Conservation (phyloP, 2,329 filamentous ascomycete genomes). For the Nothopassalora personata region DNA sequence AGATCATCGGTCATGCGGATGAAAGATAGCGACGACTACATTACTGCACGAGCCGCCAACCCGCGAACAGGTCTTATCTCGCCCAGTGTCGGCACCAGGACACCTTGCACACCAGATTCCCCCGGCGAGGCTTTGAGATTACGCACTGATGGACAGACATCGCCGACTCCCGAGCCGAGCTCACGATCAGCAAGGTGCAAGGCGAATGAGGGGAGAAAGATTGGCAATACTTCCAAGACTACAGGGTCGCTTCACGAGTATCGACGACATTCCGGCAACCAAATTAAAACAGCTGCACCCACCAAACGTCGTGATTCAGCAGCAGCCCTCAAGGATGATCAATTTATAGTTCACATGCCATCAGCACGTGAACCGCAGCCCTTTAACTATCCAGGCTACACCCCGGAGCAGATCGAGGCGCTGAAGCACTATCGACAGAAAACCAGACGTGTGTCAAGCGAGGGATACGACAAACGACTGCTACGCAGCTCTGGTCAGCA, state of each 20-base stretch:
- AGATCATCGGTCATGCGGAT: constrained; percentile 25
- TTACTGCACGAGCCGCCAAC: constrained; percentile 33
- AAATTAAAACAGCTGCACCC: not conserved
- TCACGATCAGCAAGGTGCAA: constrained; percentile 16
- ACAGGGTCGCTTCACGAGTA: not conserved
- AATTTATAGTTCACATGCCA: constrained; percentile 33
- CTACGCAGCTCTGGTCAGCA: not conserved
- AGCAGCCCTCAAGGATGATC: constrained; percentile 16
- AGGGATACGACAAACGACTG: constrained; percentile 24
- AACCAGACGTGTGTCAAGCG: constrained; percentile 23
- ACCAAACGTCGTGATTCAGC: not conserved
- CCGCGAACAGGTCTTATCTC: constrained; percentile 32
- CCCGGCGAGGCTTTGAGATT: constrained; percentile 29
- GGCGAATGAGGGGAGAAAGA: constrained; percentile 27
- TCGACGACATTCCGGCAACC: not conserved
- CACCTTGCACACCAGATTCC: constrained; percentile 26
- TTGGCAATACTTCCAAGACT: constrained; percentile 13
- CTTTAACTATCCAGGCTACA: constrained; percentile 27
- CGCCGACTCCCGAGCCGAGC: constrained; percentile 16
- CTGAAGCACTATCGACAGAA: constrained; percentile 29
- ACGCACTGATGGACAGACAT: constrained; percentile 11
- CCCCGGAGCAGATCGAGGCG: constrained; percentile 28
- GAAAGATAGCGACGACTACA: constrained; percentile 34
- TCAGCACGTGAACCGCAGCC: constrained; percentile 33
- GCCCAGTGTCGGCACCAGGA: constrained; percentile 26